Evolutionary conservation across 2,329 filamentous ascomycete genomes (phyloP).

Genomic region (Alternaria sp.): DNA sequence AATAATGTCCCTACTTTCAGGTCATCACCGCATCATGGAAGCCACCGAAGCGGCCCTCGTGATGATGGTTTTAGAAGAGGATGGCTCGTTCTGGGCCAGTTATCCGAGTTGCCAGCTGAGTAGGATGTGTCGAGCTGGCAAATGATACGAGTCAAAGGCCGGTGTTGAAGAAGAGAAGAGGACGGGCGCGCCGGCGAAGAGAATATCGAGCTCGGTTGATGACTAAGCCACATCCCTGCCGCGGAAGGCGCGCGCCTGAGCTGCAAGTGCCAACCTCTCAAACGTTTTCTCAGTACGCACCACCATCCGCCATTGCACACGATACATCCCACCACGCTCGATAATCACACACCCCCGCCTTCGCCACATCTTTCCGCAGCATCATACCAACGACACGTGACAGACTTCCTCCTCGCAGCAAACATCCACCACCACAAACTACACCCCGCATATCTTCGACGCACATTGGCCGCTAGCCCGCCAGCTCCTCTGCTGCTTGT

Average conservation of each 20-base stretch:
- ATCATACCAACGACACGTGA: constrained; percentile 8
- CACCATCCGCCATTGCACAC: constrained; percentile 27
- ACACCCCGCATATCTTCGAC: constrained; percentile 10
- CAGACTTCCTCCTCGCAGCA: constrained; percentile 3
- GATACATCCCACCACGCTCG: constrained; percentile 23
- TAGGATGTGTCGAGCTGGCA: constrained; percentile 63
- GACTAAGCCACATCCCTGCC: constrained; percentile 22
- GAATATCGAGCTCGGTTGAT: constrained; percentile 18
- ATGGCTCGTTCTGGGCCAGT: constrained; percentile 71
- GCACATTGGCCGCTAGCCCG: constrained; percentile 31
- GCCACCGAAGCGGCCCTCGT: constrained; percentile 69
- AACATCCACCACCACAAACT: constrained; percentile 10
- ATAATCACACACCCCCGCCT: constrained; percentile 4
- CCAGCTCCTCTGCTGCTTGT: constrained; percentile 37
- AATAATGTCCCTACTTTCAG: constrained; percentile 66
- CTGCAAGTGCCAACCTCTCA: constrained; percentile 33
- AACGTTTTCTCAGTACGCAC: constrained; percentile 35
- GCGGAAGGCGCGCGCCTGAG: constrained; percentile 29
- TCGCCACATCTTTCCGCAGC: constrained; percentile 5
- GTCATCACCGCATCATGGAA: constrained; percentile 73
- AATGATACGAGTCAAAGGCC: constrained; percentile 79
- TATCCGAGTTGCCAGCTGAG: constrained; percentile 73
- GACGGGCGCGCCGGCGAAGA: constrained; percentile 20
- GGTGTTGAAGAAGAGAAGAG: constrained; percentile 46
- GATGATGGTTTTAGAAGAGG: constrained; percentile 84